A percentile compares a stretch with the other conserved stretches of the same genome.
Evolutionary conservation across 1,284 basidiomycete species (phyloP).

Genomic region (Bjerkandera adusta): DNA sequence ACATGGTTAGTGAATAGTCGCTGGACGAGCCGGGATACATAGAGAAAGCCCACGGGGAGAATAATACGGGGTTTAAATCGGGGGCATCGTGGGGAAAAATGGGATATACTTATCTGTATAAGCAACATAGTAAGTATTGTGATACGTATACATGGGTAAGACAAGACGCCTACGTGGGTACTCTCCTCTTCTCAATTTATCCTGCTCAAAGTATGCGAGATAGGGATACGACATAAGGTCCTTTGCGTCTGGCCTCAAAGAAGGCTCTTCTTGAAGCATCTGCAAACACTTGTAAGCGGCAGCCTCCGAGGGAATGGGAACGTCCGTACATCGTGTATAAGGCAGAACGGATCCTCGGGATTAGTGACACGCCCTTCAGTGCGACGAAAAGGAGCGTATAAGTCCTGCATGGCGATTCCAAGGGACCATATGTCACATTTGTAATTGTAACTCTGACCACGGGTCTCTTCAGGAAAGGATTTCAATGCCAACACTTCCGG

Average conservation of each 20-base stretch:
- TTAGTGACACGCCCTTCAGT: not conserved
- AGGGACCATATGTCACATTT: conserved; percentile 5
- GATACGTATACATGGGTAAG: too few relatives aligned
- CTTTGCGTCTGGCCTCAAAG: not conserved
- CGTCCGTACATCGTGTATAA: not conserved
- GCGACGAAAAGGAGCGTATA: not conserved
- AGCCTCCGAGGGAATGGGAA: not conserved
- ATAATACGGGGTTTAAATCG: too few relatives aligned
- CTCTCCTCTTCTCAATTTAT: too few relatives aligned
- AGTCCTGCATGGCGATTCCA: conserved; percentile 1
- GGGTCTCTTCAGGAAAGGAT: not conserved
- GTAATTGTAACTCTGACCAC: conserved; percentile 1
- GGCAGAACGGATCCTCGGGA: not conserved
- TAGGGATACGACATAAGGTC: not conserved
- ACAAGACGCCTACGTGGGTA: too few relatives aligned
- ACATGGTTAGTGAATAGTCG: too few relatives aligned
- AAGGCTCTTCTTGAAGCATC: conserved; percentile 1
- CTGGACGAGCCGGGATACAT: too few relatives aligned
- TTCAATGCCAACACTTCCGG: conserved; percentile 11
- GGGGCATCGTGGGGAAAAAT: too few relatives aligned
- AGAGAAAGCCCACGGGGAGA: too few relatives aligned
- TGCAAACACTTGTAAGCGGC: not conserved
- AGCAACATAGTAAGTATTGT: too few relatives aligned
- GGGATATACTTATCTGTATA: too few relatives aligned
- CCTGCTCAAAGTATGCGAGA: too few relatives aligned